A percentile compares a stretch with the other conserved stretches of the same genome.
Evolutionary conservation across 192 early-diverging fungal genomes (phyloP).

Genomic region (Backusella liffmaniae): DNA sequence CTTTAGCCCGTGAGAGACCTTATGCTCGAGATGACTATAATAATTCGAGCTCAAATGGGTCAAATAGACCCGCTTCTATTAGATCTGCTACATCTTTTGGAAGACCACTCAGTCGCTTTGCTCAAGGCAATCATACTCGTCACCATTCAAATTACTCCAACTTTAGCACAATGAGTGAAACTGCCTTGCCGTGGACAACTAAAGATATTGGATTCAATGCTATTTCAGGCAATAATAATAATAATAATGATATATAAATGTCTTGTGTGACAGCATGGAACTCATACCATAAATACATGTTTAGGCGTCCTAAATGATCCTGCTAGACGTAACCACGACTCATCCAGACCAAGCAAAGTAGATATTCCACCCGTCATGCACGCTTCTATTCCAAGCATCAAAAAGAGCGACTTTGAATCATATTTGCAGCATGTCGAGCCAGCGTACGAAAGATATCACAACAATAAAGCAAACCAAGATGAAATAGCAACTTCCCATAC

Average conservation of each 20-base stretch:
- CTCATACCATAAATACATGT: constrained; percentile 12
- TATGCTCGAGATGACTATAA: constrained; percentile 17
- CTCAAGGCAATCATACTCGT: constrained; percentile 34
- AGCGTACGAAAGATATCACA: constrained; percentile 79
- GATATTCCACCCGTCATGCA: constrained; percentile 59
- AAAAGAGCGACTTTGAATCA: constrained; percentile 78
- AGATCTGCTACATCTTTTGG: constrained; percentile 28
- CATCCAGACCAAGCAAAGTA: constrained; percentile 49
- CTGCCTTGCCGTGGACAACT: constrained; percentile 59
- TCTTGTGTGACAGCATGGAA: constrained; percentile 7
- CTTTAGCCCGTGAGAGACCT: constrained; percentile 7
- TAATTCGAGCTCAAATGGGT: not conserved
- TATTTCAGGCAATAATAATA: constrained; percentile 48
- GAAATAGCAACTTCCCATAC: constrained; percentile 29
- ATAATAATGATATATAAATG: constrained; percentile 8
- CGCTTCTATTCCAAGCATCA: constrained; percentile 65
- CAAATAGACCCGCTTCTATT: constrained; percentile 27
- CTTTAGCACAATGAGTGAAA: constrained; percentile 50
- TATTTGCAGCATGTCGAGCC: constrained; percentile 74
- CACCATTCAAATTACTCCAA: constrained; percentile 46
- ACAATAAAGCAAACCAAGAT: constrained; percentile 57
- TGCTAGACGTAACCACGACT: constrained; percentile 42
- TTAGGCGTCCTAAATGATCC: constrained; percentile 77
- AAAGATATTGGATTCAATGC: constrained; percentile 81
- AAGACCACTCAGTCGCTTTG: constrained; percentile 13